Percentiles rank a stretch among this genome's conserved stretches.
Evolutionary conservation across 2,329 filamentous ascomycete species (phyloP).

Genomic region (Cryphonectria carpinicola): DNA sequence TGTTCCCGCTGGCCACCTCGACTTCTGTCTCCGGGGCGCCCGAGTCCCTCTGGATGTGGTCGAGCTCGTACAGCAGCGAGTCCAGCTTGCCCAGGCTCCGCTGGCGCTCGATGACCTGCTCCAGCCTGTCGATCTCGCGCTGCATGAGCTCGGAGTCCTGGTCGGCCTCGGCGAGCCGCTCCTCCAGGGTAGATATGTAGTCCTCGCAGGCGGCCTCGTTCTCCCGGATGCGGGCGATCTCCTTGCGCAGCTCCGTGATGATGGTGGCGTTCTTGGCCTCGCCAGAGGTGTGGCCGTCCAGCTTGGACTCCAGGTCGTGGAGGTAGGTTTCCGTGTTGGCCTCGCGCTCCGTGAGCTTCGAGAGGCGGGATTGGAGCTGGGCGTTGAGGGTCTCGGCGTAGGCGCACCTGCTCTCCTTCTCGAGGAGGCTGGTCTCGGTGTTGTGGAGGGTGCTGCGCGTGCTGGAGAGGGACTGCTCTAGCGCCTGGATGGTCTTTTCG

Average conservation of each 20-base stretch:
- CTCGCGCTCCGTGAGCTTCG: constrained; percentile 91
- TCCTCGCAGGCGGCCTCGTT: constrained; percentile 91
- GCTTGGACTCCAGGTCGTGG: constrained; percentile 85
- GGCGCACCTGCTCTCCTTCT: constrained; percentile 91
- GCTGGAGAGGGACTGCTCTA: constrained; percentile 89
- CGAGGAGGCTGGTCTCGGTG: constrained; percentile 84
- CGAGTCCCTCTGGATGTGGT: constrained; percentile 68
- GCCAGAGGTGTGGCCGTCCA: constrained; percentile 87
- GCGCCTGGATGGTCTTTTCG: constrained; percentile 94
- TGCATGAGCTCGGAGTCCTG: constrained; percentile 97
- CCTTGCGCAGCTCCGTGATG: constrained; percentile 85
- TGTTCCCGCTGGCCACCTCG: constrained; percentile 45
- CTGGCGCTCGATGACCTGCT: constrained; percentile 94
- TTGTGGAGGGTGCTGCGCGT: constrained; percentile 82
- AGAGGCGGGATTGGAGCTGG: constrained; percentile 86
- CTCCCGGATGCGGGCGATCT: constrained; percentile 84
- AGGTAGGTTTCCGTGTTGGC: constrained; percentile 90
- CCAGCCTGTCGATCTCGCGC: constrained; percentile 89
- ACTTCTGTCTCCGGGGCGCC: constrained; percentile 45
- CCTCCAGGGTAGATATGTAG: constrained; percentile 95
- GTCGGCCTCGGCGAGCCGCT: constrained; percentile 91
- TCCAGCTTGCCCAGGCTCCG: constrained; percentile 94
- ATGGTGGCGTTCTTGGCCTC: constrained; percentile 91
- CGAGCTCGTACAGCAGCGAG: constrained; percentile 87
- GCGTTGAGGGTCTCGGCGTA: constrained; percentile 91